Evolutionary conservation across 1,139 yeast species (phyloP), one percentile per base, ranked within the genome.

Genomic region (Debaryomyces psychrophilus): DNA sequence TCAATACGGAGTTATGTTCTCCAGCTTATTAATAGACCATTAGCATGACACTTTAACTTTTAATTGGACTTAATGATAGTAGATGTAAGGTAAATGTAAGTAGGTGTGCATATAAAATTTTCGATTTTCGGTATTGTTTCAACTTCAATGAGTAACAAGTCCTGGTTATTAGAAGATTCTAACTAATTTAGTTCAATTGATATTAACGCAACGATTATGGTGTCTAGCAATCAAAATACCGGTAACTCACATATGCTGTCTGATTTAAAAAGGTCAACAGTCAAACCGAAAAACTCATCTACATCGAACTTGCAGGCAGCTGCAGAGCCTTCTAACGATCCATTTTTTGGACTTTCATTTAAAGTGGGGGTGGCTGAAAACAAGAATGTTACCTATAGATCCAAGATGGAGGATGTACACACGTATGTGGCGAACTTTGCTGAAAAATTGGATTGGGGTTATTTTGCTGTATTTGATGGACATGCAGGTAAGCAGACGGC

Each of bases 331-430:
- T 11, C 29, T n/a, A 48, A 52, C 41, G 69, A 75, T 51, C 79
- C 79, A 6, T 75, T 75, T 50, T 62, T 72, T 51, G 82, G 83
- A 31, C 71, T 82, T 31, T 82, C 88, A 8, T 86, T 85, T 61
- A 74, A 73, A 45, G 96, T 90, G 4, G 97, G 97, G 1, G 96
- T 92, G 12, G 84, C 96, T 9, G 97, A 90, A 58, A 93, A 90
- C 64, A 84, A 85, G 55, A 93, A 93, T 65, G 68, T 82, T 22
- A 82, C 87, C 51, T 92, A 85, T 62, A 76, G 99, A 49, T 81
- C 87, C 48, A 83, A 90, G 38, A 93, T 93, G 99, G 99, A 93
- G 63, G 99, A 93, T 64, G 95, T 95, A 8, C 98, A 93, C 64
- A 88, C 96, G 0, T 90, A 87, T 60, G 90, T 90, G 37, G 93